Evolutionary conservation across 768 basidiomycete species (phyloP).

Genomic region (Calocybe cyanea): DNA sequence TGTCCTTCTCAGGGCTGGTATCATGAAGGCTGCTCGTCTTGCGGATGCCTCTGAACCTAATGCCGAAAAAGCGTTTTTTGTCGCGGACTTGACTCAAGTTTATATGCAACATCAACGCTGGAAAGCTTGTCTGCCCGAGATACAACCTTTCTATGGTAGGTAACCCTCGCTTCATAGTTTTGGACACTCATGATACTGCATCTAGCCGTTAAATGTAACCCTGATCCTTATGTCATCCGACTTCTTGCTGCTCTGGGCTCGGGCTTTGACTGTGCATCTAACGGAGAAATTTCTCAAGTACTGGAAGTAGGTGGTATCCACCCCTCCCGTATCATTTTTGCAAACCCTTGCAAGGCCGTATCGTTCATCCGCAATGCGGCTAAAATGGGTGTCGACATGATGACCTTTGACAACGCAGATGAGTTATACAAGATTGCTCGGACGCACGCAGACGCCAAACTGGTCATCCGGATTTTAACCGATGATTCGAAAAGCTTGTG

Average conservation of each 20-base stretch:
- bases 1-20: constrained; percentile 71
- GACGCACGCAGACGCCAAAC: constrained; percentile 73
- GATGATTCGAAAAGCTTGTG: constrained; percentile 96
- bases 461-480: constrained; percentile 93
- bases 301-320: constrained; percentile 69
- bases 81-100: constrained; percentile 87
- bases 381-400: constrained; percentile 75
- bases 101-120: constrained; percentile 85
- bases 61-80: constrained; percentile 94
- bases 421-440: constrained; percentile 92
- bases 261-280: constrained; percentile 97
- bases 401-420: constrained; percentile 99
- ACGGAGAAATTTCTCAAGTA: constrained; percentile 85
- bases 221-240: constrained; percentile 90
- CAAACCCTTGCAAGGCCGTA: constrained; percentile 97
- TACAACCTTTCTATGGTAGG: constrained; percentile 94
- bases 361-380: constrained; percentile 90
- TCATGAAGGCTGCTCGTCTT: constrained; percentile 58
- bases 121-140: constrained; percentile 69
- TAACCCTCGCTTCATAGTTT: constrained; percentile 15
- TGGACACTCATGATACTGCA: constrained; percentile 12
- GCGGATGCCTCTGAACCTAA: constrained; percentile 54
- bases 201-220: constrained; percentile 96
- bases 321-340: constrained; percentile 87
- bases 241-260: constrained; percentile 86